Base-by-base conservation (phyloP, 2,329 filamentous ascomycete genomes). In the Periconia sp. region DNA sequence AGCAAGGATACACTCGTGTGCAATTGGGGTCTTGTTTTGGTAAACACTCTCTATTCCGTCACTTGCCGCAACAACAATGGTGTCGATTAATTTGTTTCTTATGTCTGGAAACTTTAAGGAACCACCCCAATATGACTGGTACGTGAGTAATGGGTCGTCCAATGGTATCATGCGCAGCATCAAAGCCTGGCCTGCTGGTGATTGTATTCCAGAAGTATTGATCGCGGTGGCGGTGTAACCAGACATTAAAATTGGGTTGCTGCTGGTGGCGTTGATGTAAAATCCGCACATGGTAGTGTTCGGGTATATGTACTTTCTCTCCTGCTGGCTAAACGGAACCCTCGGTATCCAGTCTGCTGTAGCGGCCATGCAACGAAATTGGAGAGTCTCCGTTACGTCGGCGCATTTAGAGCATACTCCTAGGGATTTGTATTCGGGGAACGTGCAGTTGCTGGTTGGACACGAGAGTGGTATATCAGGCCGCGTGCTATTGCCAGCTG, bases 391-490 rank as follows among this genome's bases (percentile, higher is more conserved):
- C 2, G 47, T 31, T 13, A 49, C n/a, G 17, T 43, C 35, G 6
- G 9, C 27, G 27, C 46, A 45, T 27, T 33, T 14, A 43, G 62
- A 66, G n/a, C 67, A 70, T 1, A 69, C 49, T 0, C 52, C 64
- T 1, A 68, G 44, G 1, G 64, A 59, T 27, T 66, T 42, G 20
- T 68, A 70, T 1, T 35, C 1, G 2, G 53, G 50, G 60, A 58
- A 70, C 1, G 60, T 59, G 41, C 66, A 70, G 11, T 58, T 60
- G 33, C 61, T 62, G 1, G 62, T 65, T 5, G 63, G 62, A 19
- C 65, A 70, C 1, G 51, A 52, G 1, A 69, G 27, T 1, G 65
- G 65, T 52, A 68, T 63, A 1, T 67, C 61, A 2, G 64, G 50
- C n/a, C 61, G 52, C 10, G 57, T 59, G 3, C 54, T 55, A 31